A percentile compares a stretch with the other conserved stretches of the same genome.
Conservation (phyloP, 2,329 filamentous ascomycete species). For the Chaetomium sp. region DNA sequence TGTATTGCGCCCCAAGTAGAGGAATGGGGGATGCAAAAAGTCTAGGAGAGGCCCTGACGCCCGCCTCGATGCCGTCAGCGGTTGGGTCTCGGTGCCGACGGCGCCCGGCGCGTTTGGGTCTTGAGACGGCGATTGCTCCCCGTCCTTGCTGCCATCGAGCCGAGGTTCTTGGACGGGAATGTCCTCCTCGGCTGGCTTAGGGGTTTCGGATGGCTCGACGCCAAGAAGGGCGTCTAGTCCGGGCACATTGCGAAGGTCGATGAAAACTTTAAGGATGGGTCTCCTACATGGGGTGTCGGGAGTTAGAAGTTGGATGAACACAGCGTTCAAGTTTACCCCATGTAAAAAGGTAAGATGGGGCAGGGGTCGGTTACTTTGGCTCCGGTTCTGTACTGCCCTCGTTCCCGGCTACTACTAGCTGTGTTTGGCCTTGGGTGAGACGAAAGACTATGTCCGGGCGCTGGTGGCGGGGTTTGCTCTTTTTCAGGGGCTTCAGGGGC, state of each 20-base stretch:
- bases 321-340: neutral
- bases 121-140: neutral
- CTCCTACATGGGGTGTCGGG: neutral
- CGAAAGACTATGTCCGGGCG: neutral
- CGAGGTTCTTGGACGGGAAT: neutral
- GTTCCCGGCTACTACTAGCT: neutral
- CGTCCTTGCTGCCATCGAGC: neutral
- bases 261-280: neutral
- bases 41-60: neutral
- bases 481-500: neutral
- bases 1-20: neutral
- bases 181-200: neutral
- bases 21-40: neutral
- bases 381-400: neutral
- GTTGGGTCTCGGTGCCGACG: neutral
- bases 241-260: neutral
- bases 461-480: neutral
- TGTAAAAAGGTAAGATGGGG: neutral
- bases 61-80: neutral
- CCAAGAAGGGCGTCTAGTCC: neutral
- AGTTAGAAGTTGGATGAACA: neutral
- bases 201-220: neutral
- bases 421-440: neutral
- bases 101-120: neutral
- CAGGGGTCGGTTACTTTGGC: neutral